Base-by-base conservation (phyloP, 176 grass and related monocot species). In the Oryza australiensis region DNA sequence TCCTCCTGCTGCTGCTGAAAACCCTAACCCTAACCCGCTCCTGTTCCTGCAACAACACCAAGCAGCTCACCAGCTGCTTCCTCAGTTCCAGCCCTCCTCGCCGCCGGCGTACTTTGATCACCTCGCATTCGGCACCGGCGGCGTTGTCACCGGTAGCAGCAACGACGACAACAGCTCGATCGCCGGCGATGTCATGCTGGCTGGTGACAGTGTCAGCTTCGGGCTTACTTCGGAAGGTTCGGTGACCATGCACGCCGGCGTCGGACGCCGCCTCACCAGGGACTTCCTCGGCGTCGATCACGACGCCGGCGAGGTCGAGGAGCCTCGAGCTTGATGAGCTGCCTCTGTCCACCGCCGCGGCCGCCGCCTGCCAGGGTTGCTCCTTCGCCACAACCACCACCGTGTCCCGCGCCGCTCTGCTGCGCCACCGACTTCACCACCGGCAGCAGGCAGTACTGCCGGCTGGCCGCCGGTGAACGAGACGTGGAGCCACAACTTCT, bases 211-310 rank as follows among this genome's bases (percentile, higher is more conserved):
- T 15, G 34, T 86, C 48, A 82, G 26, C 33, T 88, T 84, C 24
- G 70, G 69, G 12, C 83, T 92, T 64, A 48, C 78, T 16, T 75
- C 10, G 35, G 75, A 80, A 43, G 81, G 80, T 12, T 82, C 90
- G 22, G 48, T 88, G 68, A 75, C 77, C 27, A 82, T 90, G 83
- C 83, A 74, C 26, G 80, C 81, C n/a, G 62, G 72, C 1, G 35
- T 8, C 35, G 74, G 41, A 8, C 28, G 65, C 45, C 83, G 83
- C 16, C 80, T 89, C n/a, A 99, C 96, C 20, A 91, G 88, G 76
- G 90, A 98, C 83, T 98, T 95, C 85, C 92, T 98, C 16, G 92
- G 92, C 28, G 59, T 86, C 42, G 88, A 93, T n/a, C 51, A 55
- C 12, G 75, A 78, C 12, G 33, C 74, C 7, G 48, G 82, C 8